Evolutionary conservation across 305 asterid species (phyloP).

Genomic region (Plantago lanceolata): DNA sequence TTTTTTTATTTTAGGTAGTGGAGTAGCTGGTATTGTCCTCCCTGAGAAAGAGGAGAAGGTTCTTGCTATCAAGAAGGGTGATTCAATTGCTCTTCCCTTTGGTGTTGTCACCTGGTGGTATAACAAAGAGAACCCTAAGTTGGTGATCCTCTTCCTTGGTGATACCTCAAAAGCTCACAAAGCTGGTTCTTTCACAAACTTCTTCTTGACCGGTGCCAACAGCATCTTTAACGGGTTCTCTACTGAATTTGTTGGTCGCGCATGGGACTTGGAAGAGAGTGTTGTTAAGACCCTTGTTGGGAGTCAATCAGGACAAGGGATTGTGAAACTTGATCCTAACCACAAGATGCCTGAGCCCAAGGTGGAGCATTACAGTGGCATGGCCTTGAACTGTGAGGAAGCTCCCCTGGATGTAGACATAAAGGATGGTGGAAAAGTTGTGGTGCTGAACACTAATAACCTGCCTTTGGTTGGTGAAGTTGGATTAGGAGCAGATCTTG

Average conservation of each 20-base stretch:
- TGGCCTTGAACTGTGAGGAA: conserved; percentile 57
- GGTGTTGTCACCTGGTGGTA: conserved; percentile 88
- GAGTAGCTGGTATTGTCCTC: conserved; percentile 49
- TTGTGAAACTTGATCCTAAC: conserved; percentile 36
- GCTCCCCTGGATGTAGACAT: conserved; percentile 71
- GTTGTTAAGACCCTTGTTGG: conserved; percentile 34
- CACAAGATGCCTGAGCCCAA: conserved; percentile 48
- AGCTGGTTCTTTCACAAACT: conserved; percentile 50
- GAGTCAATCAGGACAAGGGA: conserved; percentile 34
- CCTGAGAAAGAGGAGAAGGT: conserved; percentile 55
- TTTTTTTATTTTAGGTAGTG: conserved; percentile 28
- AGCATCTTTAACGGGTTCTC: conserved; percentile 74
- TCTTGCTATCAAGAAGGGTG: conserved; percentile 79
- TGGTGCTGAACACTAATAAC: conserved; percentile 73
- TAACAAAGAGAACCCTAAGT: conserved; percentile 48
- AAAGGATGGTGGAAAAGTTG: conserved; percentile 71
- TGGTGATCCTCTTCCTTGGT: conserved; percentile 53
- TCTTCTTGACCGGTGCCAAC: conserved; percentile 48
- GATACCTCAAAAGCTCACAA: conserved; percentile 51
- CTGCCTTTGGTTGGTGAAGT: conserved; percentile 79
- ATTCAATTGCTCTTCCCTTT: conserved; percentile 77
- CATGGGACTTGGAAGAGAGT: conserved; percentile 69
- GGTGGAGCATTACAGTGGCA: conserved; percentile 43
- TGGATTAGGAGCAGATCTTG: conserved; percentile 77
- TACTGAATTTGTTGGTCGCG: conserved; percentile 66